Percentiles rank a stretch among this genome's conserved stretches.
Conservation (phyloP, 2,329 filamentous ascomycete genomes). For the Dactylellina sp. region DNA sequence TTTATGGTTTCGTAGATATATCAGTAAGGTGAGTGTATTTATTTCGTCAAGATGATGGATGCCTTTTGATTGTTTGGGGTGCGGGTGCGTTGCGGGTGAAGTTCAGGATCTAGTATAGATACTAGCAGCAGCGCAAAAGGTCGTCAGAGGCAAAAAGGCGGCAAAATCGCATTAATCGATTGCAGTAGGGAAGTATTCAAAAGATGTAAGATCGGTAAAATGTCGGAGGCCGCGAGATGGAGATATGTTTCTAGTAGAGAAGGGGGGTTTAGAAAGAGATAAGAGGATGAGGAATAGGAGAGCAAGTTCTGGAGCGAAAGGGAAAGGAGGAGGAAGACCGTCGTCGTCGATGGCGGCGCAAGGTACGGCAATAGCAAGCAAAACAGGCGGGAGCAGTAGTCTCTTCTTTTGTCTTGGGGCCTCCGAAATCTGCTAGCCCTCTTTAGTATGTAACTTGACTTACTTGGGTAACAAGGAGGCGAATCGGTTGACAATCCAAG, state of each 20-base stretch:
- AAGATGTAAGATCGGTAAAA: conserved; percentile 21
- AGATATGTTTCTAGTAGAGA: conserved; percentile 4
- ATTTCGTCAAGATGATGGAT: not conserved
- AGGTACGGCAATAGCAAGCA: conserved; percentile 43
- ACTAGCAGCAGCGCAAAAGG: conserved; percentile 9
- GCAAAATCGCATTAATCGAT: conserved; percentile 28
- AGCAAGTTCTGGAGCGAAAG: conserved; percentile 27
- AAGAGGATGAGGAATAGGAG: conserved; percentile 4
- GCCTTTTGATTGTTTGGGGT: conserved; percentile 9
- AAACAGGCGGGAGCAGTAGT: conserved; percentile 5
- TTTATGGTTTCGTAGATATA: not conserved
- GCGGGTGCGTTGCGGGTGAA: conserved; percentile 27
- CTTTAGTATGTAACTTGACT: conserved; percentile 36
- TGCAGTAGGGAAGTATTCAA: conserved; percentile 14
- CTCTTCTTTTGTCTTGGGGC: conserved; percentile 36
- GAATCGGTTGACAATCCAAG: conserved; percentile 20
- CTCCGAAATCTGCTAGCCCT: conserved; percentile 42
- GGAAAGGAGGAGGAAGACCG: conserved; percentile 36
- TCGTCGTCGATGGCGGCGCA: conserved; percentile 56
- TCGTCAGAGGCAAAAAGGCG: conserved; percentile 47
- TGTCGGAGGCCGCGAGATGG: conserved; percentile 1
- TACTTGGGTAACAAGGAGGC: conserved; percentile 29
- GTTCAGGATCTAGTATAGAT: conserved; percentile 36
- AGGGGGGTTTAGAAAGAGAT: not conserved
- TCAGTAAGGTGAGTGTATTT: not conserved